Percentiles rank a stretch among this genome's conserved stretches.
These are phyloP conservation scores for Hyparrhenia diplandra DNA, from an alignment of 176 grass and related monocot genomes.

Conservation along the genomic window DNA sequence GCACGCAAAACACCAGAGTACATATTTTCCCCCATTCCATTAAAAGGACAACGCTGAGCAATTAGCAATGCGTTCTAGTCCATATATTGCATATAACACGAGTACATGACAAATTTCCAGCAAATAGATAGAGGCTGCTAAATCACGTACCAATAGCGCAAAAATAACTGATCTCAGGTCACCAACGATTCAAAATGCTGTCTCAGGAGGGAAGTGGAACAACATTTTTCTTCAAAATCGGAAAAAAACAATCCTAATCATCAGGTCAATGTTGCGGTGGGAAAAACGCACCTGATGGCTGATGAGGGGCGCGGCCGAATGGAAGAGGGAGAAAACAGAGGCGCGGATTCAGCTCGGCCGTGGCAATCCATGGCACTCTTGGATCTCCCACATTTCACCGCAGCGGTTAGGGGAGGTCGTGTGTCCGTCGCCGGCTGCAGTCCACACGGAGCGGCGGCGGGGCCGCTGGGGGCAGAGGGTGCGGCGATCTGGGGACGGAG, in stretches of 20 bases:
- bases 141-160: background rate
- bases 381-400: background rate
- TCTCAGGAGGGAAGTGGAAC: background rate
- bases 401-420: background rate
- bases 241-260: background rate
- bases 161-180: background rate
- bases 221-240: background rate
- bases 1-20: background rate
- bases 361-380: background rate
- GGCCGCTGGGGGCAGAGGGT: background rate
- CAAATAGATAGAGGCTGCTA: background rate
- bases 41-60: background rate
- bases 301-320: background rate
- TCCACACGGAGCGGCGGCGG: background rate
- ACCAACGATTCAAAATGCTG: background rate
- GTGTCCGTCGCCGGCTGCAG: background rate
- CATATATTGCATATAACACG: background rate
- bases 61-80: background rate
- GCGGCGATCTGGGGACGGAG: slow-evolving; percentile 17
- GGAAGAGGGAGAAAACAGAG: background rate
- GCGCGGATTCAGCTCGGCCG: background rate
- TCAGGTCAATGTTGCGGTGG: background rate
- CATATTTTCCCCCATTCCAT: background rate
- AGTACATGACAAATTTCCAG: background rate
- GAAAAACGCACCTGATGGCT: background rate